Percentiles rank a stretch among this genome's conserved stretches.
Evolutionary conservation across 2,329 filamentous ascomycete genomes (phyloP).

Genomic region (Colletotrichum sp.): DNA sequence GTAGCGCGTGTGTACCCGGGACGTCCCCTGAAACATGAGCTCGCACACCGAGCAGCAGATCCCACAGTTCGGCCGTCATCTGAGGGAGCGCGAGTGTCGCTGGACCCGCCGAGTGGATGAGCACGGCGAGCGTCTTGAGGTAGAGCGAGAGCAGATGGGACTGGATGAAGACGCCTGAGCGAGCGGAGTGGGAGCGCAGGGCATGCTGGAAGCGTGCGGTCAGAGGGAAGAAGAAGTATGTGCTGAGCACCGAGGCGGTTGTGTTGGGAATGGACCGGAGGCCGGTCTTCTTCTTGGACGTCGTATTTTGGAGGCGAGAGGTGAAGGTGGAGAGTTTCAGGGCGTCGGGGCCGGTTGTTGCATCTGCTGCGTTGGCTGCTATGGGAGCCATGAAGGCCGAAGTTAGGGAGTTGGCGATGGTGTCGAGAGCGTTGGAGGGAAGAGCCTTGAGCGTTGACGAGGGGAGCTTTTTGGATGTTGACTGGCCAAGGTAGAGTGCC

Average conservation of each 20-base stretch:
- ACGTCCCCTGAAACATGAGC: slow-evolving; percentile 65
- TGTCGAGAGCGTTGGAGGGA: slow-evolving; percentile 66
- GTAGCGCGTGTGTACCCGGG: slow-evolving; percentile 72
- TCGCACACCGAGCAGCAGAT: slow-evolving; percentile 76
- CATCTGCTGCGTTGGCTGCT: slow-evolving; percentile 81
- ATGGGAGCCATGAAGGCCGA: slow-evolving; percentile 80
- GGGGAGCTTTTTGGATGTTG: slow-evolving; percentile 21
- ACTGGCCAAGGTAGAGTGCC: slow-evolving; percentile 63
- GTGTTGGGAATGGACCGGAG: slow-evolving; percentile 73
- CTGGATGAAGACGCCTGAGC: slow-evolving; percentile 67
- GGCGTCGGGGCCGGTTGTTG: slow-evolving; percentile 77
- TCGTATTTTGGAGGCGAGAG: slow-evolving; percentile 63
- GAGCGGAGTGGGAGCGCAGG: slow-evolving; percentile 43
- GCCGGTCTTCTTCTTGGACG: slow-evolving; percentile 37
- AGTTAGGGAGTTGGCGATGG: slow-evolving; percentile 71
- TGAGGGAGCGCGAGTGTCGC: slow-evolving; percentile 77
- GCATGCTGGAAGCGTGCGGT: slow-evolving; percentile 79
- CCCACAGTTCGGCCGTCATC: slow-evolving; percentile 85
- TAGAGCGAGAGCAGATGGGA: slow-evolving; percentile 80
- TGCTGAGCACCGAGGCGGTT: slow-evolving; percentile 76
- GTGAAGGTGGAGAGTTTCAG: slow-evolving; percentile 92
- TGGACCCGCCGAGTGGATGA: slow-evolving; percentile 84
- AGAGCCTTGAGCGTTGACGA: slow-evolving; percentile 53
- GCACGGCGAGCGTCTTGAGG: slow-evolving; percentile 83
- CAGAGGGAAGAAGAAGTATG: slow-evolving; percentile 86